These are phyloP conservation scores for Paramyrothecium sp. DNA, from an alignment of 2,329 filamentous ascomycete genomes.

Conservation along the genomic window DNA sequence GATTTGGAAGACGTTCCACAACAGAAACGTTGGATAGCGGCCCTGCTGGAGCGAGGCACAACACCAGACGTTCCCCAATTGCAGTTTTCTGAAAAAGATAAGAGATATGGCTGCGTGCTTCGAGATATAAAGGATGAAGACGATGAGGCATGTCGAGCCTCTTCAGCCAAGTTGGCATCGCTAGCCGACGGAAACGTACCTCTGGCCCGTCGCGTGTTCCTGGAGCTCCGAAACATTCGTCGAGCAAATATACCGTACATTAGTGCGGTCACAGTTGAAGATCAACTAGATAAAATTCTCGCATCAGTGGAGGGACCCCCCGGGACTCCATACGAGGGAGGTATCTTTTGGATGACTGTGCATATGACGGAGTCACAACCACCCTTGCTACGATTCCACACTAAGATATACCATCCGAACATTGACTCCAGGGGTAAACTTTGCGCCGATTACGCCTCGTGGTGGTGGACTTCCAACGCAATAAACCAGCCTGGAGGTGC, in stretches of 20 bases:
- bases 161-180: neutral
- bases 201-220: neutral
- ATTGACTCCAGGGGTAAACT: neutral
- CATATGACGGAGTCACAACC: neutral
- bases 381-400: neutral
- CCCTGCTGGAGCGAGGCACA: neutral
- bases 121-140: neutral
- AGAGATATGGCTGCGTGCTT: neutral
- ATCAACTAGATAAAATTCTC: conserved; percentile 3
- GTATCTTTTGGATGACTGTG: conserved; percentile 1
- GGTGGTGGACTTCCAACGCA: neutral
- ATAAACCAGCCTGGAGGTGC: neutral
- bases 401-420: neutral
- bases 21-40: neutral
- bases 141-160: neutral
- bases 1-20: neutral
- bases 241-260: neutral
- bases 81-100: neutral
- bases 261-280: neutral
- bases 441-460: neutral
- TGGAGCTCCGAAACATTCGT: neutral
- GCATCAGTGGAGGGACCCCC: conserved; percentile 4
- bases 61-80: neutral
- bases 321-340: conserved; percentile 5
- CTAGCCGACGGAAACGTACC: neutral